Conservation (phyloP, 441 rosid species). For the Erodium moschatum region DNA sequence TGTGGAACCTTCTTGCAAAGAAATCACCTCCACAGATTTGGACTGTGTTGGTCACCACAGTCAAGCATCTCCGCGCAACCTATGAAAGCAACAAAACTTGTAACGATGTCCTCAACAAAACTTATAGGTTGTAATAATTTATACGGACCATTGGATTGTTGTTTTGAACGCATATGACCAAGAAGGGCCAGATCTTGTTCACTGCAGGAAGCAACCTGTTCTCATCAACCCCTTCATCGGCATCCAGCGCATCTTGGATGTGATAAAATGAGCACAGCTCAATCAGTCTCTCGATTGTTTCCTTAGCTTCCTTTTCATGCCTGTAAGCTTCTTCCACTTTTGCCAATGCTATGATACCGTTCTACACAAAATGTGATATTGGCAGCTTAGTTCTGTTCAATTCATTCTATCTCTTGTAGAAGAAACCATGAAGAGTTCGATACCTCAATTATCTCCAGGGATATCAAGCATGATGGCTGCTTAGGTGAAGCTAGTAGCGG, state of each 20-base stretch:
- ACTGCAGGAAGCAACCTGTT: constrained; percentile 85
- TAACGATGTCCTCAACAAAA: not conserved
- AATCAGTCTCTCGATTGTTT: constrained; percentile 55
- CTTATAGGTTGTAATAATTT: not conserved
- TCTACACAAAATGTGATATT: constrained; percentile 28
- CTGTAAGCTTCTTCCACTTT: constrained; percentile 77
- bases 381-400: not conserved
- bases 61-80: constrained; percentile 59
- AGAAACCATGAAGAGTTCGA: not conserved
- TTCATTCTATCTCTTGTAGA: too few relatives aligned
- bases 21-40: constrained; percentile 87
- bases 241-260: constrained; percentile 57
- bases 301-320: constrained; percentile 58
- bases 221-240: constrained; percentile 55
- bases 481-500: constrained; percentile 67
- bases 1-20: constrained; percentile 77
- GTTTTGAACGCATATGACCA: constrained; percentile 58
- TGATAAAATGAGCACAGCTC: constrained; percentile 45
- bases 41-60: constrained; percentile 45
- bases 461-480: constrained; percentile 62
- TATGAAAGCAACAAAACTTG: constrained; percentile 24
- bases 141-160: constrained; percentile 51
- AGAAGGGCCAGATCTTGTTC: constrained; percentile 85
- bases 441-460: constrained; percentile 76
- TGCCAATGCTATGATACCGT: constrained; percentile 52